phyloP scores from a whole-genome alignment of 495 filamentous ascomycete species.

The Neurospora sp. region DNA sequence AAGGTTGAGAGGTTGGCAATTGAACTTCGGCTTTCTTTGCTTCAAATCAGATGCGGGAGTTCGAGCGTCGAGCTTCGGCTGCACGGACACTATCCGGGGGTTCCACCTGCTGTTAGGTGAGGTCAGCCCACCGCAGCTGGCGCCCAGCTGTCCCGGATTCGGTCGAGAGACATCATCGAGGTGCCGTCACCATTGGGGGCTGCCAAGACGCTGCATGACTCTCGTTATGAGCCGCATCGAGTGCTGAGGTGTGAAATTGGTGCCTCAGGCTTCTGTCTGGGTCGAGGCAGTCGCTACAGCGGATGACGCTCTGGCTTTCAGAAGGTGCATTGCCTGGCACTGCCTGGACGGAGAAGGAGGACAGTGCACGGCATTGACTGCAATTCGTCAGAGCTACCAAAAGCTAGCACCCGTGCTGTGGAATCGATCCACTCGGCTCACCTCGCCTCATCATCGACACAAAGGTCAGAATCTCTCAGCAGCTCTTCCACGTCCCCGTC shows the following conservation, averaged over 20 bases:
- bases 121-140: background rate
- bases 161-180: background rate
- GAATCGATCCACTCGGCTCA: background rate
- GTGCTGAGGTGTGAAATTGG: background rate
- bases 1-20: background rate
- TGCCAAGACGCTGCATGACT: background rate
- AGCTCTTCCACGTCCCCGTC: background rate
- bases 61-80: conserved; percentile 3
- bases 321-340: background rate
- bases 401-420: background rate
- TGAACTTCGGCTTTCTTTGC: background rate
- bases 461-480: conserved; percentile 1
- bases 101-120: background rate
- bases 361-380: background rate
- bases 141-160: background rate
- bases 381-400: background rate
- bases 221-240: background rate
- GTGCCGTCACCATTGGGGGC: background rate
- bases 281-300: background rate
- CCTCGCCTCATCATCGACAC: conserved; percentile 10
- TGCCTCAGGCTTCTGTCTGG: background rate
- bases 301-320: background rate
- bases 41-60: conserved; percentile 1
- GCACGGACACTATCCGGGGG: background rate
- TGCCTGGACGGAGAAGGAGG: background rate